A percentile compares a stretch with the other conserved stretches of the same genome.
Conservation (phyloP, 1,284 basidiomycete genomes). For the Exsudoporus floridanus region DNA sequence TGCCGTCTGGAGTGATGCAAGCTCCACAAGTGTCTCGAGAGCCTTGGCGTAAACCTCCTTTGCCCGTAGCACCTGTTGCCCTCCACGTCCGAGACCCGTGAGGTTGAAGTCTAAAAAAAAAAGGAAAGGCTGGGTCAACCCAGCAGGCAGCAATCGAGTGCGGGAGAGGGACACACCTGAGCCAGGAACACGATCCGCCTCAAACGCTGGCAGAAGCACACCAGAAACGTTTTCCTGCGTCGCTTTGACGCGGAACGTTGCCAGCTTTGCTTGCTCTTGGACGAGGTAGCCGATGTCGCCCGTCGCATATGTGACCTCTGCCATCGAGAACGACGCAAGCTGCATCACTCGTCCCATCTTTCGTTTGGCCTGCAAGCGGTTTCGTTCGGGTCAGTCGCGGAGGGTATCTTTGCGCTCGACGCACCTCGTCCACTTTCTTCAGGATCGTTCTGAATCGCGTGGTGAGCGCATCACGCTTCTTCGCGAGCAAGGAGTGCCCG, state of each 20-base stretch:
- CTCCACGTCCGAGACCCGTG: constrained; percentile 96
- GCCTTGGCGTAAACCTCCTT: constrained; percentile 98
- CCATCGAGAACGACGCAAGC: constrained; percentile 96
- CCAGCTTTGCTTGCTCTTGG: constrained; percentile 88
- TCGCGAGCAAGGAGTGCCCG: constrained; percentile 94
- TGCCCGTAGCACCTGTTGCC: constrained; percentile 92
- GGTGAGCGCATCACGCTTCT: constrained; percentile 95
- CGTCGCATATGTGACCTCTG: constrained; percentile 97
- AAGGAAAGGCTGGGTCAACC: background rate
- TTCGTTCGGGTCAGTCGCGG: background rate
- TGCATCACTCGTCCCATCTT: constrained; percentile 99
- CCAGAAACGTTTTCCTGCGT: constrained; percentile 99
- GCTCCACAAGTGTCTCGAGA: constrained; percentile 93
- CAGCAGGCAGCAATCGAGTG: background rate
- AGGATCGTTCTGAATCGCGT: constrained; percentile 90
- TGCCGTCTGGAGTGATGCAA: constrained; percentile 95
- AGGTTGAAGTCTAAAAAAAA: constrained; percentile 82
- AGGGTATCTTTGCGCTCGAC: constrained; percentile 26
- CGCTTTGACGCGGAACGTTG: constrained; percentile 90
- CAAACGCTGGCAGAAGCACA: constrained; percentile 95
- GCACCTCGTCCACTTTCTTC: constrained; percentile 90
- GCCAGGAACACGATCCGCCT: constrained; percentile 80
- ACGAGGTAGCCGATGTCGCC: constrained; percentile 97
- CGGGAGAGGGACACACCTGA: constrained; percentile 53
- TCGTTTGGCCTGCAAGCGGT: constrained; percentile 78